A percentile compares a stretch with the other conserved stretches of the same genome.
Evolutionary conservation across 2,329 filamentous ascomycete species (phyloP).

Genomic region (Helotiales sp.): DNA sequence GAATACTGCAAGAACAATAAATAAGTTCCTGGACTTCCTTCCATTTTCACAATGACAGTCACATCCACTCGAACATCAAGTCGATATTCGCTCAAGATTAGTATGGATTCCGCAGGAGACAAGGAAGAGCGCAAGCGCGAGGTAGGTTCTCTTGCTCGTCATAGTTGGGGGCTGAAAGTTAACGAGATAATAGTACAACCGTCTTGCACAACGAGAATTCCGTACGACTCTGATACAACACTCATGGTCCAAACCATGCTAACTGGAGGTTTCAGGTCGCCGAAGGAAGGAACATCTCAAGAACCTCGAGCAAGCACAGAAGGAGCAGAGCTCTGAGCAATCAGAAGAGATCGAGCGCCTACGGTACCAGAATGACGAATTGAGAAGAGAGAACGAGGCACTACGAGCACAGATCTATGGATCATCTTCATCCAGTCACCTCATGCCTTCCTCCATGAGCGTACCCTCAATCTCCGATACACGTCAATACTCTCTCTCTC

Average conservation of each 20-base stretch:
- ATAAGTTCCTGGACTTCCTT: conserved; percentile 10
- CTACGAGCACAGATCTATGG: conserved; percentile 38
- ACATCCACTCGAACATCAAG: conserved; percentile 22
- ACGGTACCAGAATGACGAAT: conserved; percentile 41
- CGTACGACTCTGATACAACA: conserved; percentile 34
- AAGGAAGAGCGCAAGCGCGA: conserved; percentile 39
- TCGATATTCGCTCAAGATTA: conserved; percentile 27
- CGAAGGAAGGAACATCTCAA: conserved; percentile 45
- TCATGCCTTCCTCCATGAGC: conserved; percentile 28
- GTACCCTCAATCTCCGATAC: conserved; percentile 25
- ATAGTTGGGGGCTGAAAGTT: not conserved
- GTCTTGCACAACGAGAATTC: conserved; percentile 45
- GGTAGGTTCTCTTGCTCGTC: conserved; percentile 20
- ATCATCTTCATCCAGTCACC: conserved; percentile 31
- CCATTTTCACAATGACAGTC: conserved; percentile 27
- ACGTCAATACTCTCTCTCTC: conserved; percentile 35
- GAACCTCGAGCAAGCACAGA: conserved; percentile 43
- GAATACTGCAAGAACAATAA: conserved; percentile 15
- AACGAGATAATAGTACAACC: conserved; percentile 36
- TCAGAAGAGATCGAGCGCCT: conserved; percentile 43
- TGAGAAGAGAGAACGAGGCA: conserved; percentile 41
- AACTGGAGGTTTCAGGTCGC: conserved; percentile 36
- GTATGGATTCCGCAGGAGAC: conserved; percentile 33
- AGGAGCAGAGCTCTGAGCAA: conserved; percentile 40
- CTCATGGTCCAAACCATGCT: conserved; percentile 8